These are phyloP conservation scores for Hippophae gyantsensis DNA, from an alignment of 306 rosid species.

Conservation along the genomic window DNA sequence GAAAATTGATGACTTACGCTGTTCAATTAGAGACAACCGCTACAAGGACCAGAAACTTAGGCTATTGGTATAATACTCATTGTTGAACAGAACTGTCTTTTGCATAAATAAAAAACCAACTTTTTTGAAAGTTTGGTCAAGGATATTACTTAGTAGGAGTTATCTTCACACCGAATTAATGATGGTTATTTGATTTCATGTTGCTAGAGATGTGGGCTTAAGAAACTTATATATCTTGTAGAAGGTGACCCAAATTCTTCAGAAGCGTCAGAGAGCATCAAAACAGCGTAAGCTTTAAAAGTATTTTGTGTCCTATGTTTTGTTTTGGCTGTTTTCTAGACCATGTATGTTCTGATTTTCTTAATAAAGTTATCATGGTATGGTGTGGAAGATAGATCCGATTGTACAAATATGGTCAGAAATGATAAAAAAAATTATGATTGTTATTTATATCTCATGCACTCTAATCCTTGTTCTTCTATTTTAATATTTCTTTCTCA, in stretches of 20 bases:
- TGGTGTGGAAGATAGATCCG: too few species aligned
- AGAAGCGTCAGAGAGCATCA: conserved; percentile 89
- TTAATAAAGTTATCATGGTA: not conserved
- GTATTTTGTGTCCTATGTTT: not conserved
- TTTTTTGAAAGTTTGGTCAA: not conserved
- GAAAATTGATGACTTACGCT: conserved; percentile 66
- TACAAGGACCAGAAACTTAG: conserved; percentile 85
- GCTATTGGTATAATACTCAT: conserved; percentile 54
- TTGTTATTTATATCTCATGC: too few species aligned
- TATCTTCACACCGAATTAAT: conserved; percentile 12
- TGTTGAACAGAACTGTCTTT: not conserved
- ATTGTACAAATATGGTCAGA: too few species aligned
- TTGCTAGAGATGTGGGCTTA: conserved; percentile 82
- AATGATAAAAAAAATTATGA: too few species aligned
- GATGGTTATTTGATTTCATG: conserved; percentile 19
- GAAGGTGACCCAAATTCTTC: conserved; percentile 95
- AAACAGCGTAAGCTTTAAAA: conserved; percentile 70
- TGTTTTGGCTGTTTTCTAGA: not conserved
- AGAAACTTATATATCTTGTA: conserved; percentile 85
- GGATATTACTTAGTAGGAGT: not conserved
- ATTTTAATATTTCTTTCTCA: too few species aligned
- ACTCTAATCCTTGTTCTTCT: too few species aligned
- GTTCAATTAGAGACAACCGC: conserved; percentile 91
- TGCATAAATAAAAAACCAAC: not conserved
- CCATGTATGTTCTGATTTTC: not conserved